These are phyloP conservation scores for Colletotrichum euphorbiae DNA, from an alignment of 2,329 filamentous ascomycete genomes.

Conservation along the genomic window DNA sequence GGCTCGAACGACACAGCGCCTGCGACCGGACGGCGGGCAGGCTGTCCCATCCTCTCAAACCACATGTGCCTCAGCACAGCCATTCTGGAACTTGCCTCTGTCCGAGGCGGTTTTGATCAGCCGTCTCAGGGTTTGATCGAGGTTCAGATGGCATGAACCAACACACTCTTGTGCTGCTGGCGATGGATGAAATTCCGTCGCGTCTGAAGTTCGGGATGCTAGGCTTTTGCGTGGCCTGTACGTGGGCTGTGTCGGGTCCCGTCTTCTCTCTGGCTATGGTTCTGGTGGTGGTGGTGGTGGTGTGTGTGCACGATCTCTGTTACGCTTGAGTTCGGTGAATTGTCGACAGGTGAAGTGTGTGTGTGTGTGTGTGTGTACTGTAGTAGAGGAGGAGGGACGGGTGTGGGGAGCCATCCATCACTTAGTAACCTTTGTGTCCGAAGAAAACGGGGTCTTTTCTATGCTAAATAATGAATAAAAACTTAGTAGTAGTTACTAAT, in stretches of 20 bases:
- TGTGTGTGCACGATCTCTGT: constrained; percentile 25
- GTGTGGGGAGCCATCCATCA: neutral
- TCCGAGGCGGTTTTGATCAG: constrained; percentile 42
- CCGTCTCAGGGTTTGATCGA: constrained; percentile 43
- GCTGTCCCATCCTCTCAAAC: constrained; percentile 45
- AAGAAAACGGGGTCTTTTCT: too few relatives aligned
- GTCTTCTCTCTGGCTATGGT: neutral
- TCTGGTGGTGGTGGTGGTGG: neutral
- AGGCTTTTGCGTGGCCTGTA: neutral
- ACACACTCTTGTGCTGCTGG: neutral
- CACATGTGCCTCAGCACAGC: constrained; percentile 46
- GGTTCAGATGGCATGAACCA: constrained; percentile 40
- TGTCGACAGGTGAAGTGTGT: constrained; percentile 20
- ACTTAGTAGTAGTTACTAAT: too few relatives aligned
- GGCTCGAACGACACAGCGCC: constrained; percentile 28
- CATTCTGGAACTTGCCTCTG: constrained; percentile 38
- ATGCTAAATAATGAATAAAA: too few relatives aligned
- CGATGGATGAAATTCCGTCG: constrained; percentile 7
- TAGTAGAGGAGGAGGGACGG: neutral
- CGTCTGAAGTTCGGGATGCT: constrained; percentile 22
- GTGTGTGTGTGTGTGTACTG: neutral
- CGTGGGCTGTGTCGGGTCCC: constrained; percentile 22
- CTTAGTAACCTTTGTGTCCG: too few relatives aligned
- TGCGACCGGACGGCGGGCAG: constrained; percentile 33
- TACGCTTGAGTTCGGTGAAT: constrained; percentile 34